Evolutionary conservation across 2,329 filamentous ascomycete genomes (phyloP).

Genomic region (Myriosclerotinia duriaeana): DNA sequence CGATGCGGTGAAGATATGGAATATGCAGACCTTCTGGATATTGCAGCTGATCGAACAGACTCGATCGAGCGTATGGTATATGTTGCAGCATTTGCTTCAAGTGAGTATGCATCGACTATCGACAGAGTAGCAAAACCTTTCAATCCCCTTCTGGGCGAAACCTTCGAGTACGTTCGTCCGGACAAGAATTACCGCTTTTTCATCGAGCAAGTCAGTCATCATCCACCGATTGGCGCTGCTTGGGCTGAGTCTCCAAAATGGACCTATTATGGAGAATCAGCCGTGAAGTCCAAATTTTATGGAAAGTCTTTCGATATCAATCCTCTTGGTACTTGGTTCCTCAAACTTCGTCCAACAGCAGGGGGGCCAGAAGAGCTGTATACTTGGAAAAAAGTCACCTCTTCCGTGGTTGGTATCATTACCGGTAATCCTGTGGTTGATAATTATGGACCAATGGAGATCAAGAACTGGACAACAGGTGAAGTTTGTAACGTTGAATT

Average conservation of each 20-base stretch:
- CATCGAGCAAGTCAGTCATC: slow-evolving; percentile 96
- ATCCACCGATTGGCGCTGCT: slow-evolving; percentile 90
- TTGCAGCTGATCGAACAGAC: slow-evolving; percentile 79
- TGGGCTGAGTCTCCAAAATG: slow-evolving; percentile 90
- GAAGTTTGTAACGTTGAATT: slow-evolving; percentile 89
- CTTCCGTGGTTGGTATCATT: slow-evolving; percentile 96
- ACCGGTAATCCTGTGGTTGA: slow-evolving; percentile 96
- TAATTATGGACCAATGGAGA: slow-evolving; percentile 95
- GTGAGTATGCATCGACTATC: slow-evolving; percentile 95
- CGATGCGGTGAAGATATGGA: slow-evolving; percentile 98
- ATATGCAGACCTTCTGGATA: slow-evolving; percentile 88
- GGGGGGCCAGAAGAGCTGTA: slow-evolving; percentile 84
- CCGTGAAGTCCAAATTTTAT: slow-evolving; percentile 94
- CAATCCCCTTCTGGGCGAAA: slow-evolving; percentile 93
- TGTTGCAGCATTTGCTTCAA: slow-evolving; percentile 91
- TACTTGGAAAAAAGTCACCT: slow-evolving; percentile 98
- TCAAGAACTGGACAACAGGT: slow-evolving; percentile 96
- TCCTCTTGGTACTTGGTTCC: slow-evolving; percentile 94
- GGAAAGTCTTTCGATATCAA: slow-evolving; percentile 98
- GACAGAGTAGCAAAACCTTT: slow-evolving; percentile 97
- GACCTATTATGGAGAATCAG: slow-evolving; percentile 97
- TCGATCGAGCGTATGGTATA: slow-evolving; percentile 91
- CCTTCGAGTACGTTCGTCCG: slow-evolving; percentile 91
- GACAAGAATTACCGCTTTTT: slow-evolving; percentile 99
- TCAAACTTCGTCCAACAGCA: slow-evolving; percentile 73